Evolutionary conservation across 257 asterid species (phyloP), one percentile per base, ranked within the genome.

Genomic region (Solanum etuberosum): DNA sequence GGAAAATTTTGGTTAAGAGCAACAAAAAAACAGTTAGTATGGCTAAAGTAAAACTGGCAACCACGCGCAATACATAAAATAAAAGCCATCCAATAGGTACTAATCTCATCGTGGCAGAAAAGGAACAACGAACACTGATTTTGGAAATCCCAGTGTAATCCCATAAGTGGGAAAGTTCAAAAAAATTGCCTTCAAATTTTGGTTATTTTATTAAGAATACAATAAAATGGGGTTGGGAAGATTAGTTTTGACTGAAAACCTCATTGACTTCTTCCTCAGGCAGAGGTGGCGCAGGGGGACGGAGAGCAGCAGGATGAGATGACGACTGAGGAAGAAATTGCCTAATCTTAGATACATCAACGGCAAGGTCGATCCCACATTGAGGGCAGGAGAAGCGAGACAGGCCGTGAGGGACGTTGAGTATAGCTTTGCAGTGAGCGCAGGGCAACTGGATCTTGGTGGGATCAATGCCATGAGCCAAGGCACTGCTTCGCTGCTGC

Each of bases 401-500:
- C 80, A 97, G 89, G 9, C 99, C 99, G 67, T 93, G 95, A 18
- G 99, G 99, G 20, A 96, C 99, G 82, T 96, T 97, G 82, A 96
- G 95, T 88, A 95, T 91, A 61, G 99, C 98, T 90, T 96, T 96
- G 93, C 99, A 97, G 90, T 96, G 91, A 76, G 93, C 95, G 78
- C 99, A 97, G 4, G 99, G 98, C 4, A 95, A 92, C 95, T 95
- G 99, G 95, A 97, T 95, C 98, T 95, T 97, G 27, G 96, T 93
- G 51, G 99, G 98, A 91, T 97, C 99, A 91, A 95, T 93, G 90
- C 99, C 98, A 76, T 92, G 98, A 25, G 99, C 95, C 20, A 93
- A 91, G 25, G 92, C 92, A 87, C 51, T 89, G 90, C 92, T 88
- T 70, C 77, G 91, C 51, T 76, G 92, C 85, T 92, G 87, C 90